These are phyloP conservation scores for Simplicillium aogashimaense DNA, from an alignment of 2,329 filamentous ascomycete genomes.

Conservation along the genomic window DNA sequence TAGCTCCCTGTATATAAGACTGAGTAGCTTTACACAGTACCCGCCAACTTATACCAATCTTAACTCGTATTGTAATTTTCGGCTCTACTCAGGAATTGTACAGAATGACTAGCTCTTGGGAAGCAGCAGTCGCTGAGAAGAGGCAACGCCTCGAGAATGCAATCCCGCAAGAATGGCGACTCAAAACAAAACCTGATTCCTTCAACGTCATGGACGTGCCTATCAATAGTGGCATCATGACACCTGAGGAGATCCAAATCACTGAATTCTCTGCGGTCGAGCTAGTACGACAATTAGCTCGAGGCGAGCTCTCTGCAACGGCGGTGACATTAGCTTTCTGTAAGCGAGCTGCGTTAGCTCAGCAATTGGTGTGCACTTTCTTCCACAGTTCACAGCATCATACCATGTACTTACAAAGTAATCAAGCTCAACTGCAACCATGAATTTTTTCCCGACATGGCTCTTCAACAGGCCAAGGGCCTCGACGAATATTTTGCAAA, in stretches of 20 bases:
- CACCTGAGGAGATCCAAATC: constrained; percentile 12
- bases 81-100: background rate
- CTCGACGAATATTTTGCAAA: constrained; percentile 32
- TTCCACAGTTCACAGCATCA: background rate
- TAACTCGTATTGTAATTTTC: too few relatives aligned
- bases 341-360: constrained; percentile 16
- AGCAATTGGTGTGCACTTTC: constrained; percentile 12
- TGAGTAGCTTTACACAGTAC: too few relatives aligned
- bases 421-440: constrained; percentile 26
- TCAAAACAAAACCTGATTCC: background rate
- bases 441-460: constrained; percentile 40
- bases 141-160: background rate
- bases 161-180: background rate
- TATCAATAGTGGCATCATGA: constrained; percentile 7
- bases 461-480: constrained; percentile 28
- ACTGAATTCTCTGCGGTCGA: constrained; percentile 8
- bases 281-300: constrained; percentile 9
- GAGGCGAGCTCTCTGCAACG: constrained; percentile 11
- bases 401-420: background rate
- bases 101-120: background rate
- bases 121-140: background rate
- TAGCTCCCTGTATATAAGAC: too few relatives aligned
- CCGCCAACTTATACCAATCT: too few relatives aligned
- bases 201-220: background rate
- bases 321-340: constrained; percentile 16